Conservation (phyloP, 176 grass and related monocot species). For the Aechmea fasciata region DNA sequence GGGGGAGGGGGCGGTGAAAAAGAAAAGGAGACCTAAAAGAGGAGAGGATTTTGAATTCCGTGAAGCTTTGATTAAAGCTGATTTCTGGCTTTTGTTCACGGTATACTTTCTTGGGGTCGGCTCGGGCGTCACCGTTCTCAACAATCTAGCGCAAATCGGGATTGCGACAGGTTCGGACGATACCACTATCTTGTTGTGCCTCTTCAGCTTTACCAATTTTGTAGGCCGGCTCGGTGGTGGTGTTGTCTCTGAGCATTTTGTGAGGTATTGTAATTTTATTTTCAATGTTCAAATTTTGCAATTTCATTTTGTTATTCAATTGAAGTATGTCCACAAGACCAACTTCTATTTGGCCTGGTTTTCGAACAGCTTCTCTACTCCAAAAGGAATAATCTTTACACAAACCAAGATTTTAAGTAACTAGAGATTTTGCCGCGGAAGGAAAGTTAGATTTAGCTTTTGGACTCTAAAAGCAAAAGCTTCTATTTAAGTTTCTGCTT, state of each 20-base stretch:
- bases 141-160: conserved; percentile 89
- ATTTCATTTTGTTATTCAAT: background rate
- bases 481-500: no score
- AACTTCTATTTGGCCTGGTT: background rate
- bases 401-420: no score
- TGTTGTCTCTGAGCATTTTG: conserved; percentile 66
- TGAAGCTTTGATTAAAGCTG: conserved; percentile 78
- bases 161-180: conserved; percentile 70
- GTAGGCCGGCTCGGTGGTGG: conserved; percentile 65
- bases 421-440: no score
- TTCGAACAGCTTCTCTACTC: background rate
- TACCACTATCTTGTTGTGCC: conserved; percentile 67
- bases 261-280: conserved; percentile 41
- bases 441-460: no score
- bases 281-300: conserved; percentile 3
- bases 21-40: conserved; percentile 67
- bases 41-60: conserved; percentile 86
- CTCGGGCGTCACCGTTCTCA: conserved; percentile 84
- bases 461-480: no score
- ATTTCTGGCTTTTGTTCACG: conserved; percentile 78
- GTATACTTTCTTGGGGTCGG: conserved; percentile 89
- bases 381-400: no score
- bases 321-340: background rate
- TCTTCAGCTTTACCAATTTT: conserved; percentile 89
- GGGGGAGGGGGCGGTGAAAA: conserved; percentile 78